Percentiles rank a stretch among this genome's conserved stretches.
phyloP scores from a whole-genome alignment of 1,139 yeast species.

The Magnusiomyces paraingens region DNA sequence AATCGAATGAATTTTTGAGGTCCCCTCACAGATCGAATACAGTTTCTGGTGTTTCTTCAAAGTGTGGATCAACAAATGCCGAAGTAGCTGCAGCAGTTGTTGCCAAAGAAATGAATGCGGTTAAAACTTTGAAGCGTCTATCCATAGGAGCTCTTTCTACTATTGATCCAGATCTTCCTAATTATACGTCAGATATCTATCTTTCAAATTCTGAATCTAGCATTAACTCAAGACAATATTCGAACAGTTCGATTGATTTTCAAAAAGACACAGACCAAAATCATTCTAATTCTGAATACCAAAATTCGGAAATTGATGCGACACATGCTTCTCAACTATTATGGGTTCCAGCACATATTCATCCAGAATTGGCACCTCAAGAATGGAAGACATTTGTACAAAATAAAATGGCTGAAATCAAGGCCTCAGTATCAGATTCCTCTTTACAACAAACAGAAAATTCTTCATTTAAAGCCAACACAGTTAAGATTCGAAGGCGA shows the following conservation, averaged over 20 bases:
- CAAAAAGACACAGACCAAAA: neutral
- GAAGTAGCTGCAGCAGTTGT: conserved; percentile 37
- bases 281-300: neutral
- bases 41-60: neutral
- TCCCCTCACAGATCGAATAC: neutral
- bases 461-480: conserved; percentile 1
- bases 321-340: conserved; percentile 36
- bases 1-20: too few relatives aligned
- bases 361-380: conserved; percentile 91
- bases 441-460: conserved; percentile 7
- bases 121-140: conserved; percentile 42
- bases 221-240: neutral
- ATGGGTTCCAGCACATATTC: conserved; percentile 95
- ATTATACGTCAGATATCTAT: conserved; percentile 12
- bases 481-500: conserved; percentile 21
- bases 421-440: conserved; percentile 36
- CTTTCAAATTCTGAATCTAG: neutral
- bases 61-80: conserved; percentile 16
- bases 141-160: conserved; percentile 40
- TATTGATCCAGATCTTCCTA: conserved; percentile 43
- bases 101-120: conserved; percentile 44
- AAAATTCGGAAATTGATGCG: conserved; percentile 17
- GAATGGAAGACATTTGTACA: conserved; percentile 80
- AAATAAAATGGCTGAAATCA: conserved; percentile 68
- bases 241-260: conserved; percentile 4